Percentiles rank a stretch among this genome's conserved stretches.
Conservation (phyloP, 2,329 filamentous ascomycete species). For the Aspergillaceae sp. region DNA sequence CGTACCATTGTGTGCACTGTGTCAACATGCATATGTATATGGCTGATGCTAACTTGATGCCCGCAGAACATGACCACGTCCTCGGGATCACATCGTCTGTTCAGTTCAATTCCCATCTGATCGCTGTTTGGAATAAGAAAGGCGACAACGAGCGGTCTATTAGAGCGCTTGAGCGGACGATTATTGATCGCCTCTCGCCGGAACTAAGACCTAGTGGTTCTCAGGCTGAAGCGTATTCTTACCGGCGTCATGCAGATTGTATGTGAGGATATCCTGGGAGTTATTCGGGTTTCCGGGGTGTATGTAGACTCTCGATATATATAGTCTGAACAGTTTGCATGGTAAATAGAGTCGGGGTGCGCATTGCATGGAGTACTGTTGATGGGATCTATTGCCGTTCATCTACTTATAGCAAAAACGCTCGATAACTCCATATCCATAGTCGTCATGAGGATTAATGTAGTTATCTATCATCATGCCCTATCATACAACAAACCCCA, state of each 20-base stretch:
- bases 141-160: constrained; percentile 70
- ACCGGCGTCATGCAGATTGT: constrained; percentile 74
- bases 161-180: constrained; percentile 61
- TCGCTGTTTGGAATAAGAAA: constrained; percentile 90
- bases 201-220: constrained; percentile 62
- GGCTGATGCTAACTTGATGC: constrained; percentile 1
- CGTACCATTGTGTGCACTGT: background rate
- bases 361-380: no score
- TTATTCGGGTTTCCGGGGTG: no score
- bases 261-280: no score
- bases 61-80: constrained; percentile 66
- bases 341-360: no score
- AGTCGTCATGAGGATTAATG: constrained; percentile 1
- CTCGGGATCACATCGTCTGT: constrained; percentile 82
- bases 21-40: background rate
- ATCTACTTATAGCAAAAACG: no score
- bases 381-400: no score
- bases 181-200: constrained; percentile 63
- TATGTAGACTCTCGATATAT: no score
- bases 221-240: constrained; percentile 46
- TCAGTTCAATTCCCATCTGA: constrained; percentile 79
- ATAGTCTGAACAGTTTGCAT: no score
- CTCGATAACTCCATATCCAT: background rate
- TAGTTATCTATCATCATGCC: background rate
- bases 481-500: constrained; percentile 5